These are phyloP conservation scores for Elsinoe arachidis DNA, from an alignment of 2,329 filamentous ascomycete species.

Conservation along the genomic window DNA sequence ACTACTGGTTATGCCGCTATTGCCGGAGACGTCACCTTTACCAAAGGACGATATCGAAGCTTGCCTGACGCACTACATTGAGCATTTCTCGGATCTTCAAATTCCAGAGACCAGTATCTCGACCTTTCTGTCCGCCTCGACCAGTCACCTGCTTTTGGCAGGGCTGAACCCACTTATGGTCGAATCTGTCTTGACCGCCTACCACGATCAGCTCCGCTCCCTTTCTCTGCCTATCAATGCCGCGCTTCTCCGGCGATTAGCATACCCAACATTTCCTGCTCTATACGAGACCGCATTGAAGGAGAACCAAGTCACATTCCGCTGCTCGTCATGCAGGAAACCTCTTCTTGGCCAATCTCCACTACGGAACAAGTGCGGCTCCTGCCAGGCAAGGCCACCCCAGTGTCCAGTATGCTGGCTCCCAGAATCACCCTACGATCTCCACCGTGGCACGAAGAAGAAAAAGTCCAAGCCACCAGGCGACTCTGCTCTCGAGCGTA, in stretches of 20 bases:
- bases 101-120: constrained; percentile 32
- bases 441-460: constrained; percentile 23
- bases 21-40: constrained; percentile 34
- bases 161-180: constrained; percentile 44
- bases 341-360: constrained; percentile 40
- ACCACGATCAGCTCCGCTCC: constrained; percentile 47
- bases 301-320: constrained; percentile 46
- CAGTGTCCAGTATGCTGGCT: constrained; percentile 38
- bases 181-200: constrained; percentile 47
- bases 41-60: constrained; percentile 25
- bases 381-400: constrained; percentile 37
- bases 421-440: constrained; percentile 34
- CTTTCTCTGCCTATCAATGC: constrained; percentile 43
- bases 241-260: constrained; percentile 47
- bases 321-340: constrained; percentile 49
- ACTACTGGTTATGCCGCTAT: constrained; percentile 37
- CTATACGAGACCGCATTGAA: constrained; percentile 50
- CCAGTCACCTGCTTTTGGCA: constrained; percentile 33
- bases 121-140: constrained; percentile 31
- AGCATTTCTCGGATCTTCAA: constrained; percentile 31
- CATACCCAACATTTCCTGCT: constrained; percentile 46
- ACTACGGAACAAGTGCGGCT: constrained; percentile 44
- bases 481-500: neutral
- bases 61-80: constrained; percentile 32
- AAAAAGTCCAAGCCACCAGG: constrained; percentile 14